Conservation (phyloP, 2,329 filamentous ascomycete genomes). For the Karstenula rhodostoma region DNA sequence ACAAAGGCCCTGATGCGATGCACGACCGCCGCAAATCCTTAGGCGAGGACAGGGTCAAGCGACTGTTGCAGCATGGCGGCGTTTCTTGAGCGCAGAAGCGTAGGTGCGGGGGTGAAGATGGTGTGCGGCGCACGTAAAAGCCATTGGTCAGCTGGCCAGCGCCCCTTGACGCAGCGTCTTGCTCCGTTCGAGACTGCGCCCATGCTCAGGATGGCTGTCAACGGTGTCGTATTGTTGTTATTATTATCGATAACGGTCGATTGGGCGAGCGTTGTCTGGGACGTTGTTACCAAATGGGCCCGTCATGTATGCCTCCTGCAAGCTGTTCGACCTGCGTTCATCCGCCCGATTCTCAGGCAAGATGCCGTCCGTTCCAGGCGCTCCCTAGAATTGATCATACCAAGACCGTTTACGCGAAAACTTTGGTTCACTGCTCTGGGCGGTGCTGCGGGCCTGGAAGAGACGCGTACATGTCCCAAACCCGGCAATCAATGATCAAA, state of each 20-base stretch:
- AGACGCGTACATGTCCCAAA: background rate
- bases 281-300: background rate
- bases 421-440: background rate
- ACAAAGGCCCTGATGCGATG: conserved; percentile 7
- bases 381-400: background rate
- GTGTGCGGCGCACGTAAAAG: conserved; percentile 5
- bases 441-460: background rate
- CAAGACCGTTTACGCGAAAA: background rate
- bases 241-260: background rate
- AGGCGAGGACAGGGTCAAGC: conserved; percentile 10
- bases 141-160: conserved; percentile 4
- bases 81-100: conserved; percentile 5
- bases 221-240: background rate
- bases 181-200: conserved; percentile 6
- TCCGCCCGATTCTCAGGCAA: background rate
- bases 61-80: conserved; percentile 10
- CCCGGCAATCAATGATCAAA: background rate
- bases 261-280: background rate
- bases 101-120: conserved; percentile 12
- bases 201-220: background rate
- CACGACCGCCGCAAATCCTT: conserved; percentile 2
- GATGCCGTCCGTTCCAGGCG: background rate
- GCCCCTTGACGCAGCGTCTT: conserved; percentile 11
- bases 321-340: background rate
- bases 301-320: background rate